Evolutionary conservation across 2,329 filamentous ascomycete genomes (phyloP).

Genomic region (Lachnellula hyalina): DNA sequence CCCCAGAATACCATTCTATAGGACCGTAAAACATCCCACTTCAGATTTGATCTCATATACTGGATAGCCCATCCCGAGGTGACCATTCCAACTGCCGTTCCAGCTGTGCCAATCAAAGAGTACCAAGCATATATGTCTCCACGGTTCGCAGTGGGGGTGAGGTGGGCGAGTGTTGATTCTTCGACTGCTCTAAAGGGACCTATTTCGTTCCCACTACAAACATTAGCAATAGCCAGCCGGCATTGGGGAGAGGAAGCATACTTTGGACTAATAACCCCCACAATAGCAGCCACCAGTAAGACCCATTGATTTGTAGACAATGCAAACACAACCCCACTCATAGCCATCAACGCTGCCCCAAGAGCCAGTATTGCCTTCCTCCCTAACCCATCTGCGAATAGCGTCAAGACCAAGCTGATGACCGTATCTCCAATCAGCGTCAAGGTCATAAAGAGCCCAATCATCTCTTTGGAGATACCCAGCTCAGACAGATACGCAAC

Average conservation of each 20-base stretch:
- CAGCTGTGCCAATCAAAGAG: conserved; percentile 51
- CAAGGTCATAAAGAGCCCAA: conserved; percentile 61
- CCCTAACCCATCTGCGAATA: conserved; percentile 54
- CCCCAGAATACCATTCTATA: conserved; percentile 53
- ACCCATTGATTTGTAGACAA: conserved; percentile 50
- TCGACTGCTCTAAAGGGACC: conserved; percentile 59
- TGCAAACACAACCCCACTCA: conserved; percentile 52
- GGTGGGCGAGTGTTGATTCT: conserved; percentile 54
- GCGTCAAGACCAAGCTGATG: conserved; percentile 54
- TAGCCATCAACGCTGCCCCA: conserved; percentile 51
- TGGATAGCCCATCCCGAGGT: conserved; percentile 55
- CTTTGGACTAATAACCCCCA: conserved; percentile 58
- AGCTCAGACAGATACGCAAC: conserved; percentile 50
- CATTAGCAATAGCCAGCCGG: conserved; percentile 5
- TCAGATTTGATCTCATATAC: conserved; percentile 37
- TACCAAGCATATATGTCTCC: conserved; percentile 61
- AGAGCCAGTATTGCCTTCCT: conserved; percentile 47
- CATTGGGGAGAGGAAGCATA: conserved; percentile 16
- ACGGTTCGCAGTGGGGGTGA: conserved; percentile 41
- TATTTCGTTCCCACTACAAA: conserved; percentile 54
- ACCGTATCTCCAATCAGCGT: conserved; percentile 55
- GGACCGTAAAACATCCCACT: conserved; percentile 41
- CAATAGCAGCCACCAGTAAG: conserved; percentile 49
- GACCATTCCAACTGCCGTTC: conserved; percentile 55
- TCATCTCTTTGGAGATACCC: conserved; percentile 43